phyloP scores from a whole-genome alignment of 805 yeast species.

The Yarrowia divulgata region DNA sequence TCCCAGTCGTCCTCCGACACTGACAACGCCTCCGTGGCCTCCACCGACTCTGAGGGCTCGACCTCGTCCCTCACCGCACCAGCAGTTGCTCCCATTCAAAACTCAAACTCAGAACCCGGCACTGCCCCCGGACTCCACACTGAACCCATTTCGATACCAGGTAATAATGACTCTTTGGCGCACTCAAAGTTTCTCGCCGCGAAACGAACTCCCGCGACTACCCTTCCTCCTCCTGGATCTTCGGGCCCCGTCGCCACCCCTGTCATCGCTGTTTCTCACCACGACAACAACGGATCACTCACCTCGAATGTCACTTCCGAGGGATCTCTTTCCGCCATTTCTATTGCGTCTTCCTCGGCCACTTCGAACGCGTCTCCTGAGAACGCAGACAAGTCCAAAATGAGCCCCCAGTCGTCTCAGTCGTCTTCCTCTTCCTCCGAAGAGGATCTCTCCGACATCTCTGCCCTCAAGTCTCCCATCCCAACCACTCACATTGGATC shows the following conservation, averaged over 20 bases:
- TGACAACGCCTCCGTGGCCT: constrained; percentile 10
- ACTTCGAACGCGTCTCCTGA: constrained; percentile 35
- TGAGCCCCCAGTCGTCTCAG: constrained; percentile 38
- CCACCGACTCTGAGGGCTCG: constrained; percentile 14
- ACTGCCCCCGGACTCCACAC: constrained; percentile 17
- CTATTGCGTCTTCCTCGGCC: constrained; percentile 33
- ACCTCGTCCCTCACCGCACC: background rate
- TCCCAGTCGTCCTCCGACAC: constrained; percentile 11
- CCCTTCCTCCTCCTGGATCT: constrained; percentile 28
- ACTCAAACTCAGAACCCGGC: constrained; percentile 33
- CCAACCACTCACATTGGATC: constrained; percentile 22
- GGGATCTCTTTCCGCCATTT: constrained; percentile 29
- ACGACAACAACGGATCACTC: constrained; percentile 28
- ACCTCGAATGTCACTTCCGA: constrained; percentile 36
- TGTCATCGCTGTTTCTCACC: constrained; percentile 19
- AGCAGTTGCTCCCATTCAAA: constrained; percentile 35
- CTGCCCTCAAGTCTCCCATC: constrained; percentile 30
- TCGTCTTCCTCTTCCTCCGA: constrained; percentile 26
- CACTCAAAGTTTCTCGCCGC: constrained; percentile 16
- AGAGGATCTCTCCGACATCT: constrained; percentile 12
- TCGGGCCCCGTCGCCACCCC: constrained; percentile 31
- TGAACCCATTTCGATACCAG: constrained; percentile 35
- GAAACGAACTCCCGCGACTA: constrained; percentile 19
- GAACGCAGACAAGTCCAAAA: constrained; percentile 23
- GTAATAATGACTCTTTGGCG: constrained; percentile 22